Evolutionary conservation across 805 yeast species (phyloP), one percentile per base, ranked within the genome.

Genomic region (Candida sphagnicola): DNA sequence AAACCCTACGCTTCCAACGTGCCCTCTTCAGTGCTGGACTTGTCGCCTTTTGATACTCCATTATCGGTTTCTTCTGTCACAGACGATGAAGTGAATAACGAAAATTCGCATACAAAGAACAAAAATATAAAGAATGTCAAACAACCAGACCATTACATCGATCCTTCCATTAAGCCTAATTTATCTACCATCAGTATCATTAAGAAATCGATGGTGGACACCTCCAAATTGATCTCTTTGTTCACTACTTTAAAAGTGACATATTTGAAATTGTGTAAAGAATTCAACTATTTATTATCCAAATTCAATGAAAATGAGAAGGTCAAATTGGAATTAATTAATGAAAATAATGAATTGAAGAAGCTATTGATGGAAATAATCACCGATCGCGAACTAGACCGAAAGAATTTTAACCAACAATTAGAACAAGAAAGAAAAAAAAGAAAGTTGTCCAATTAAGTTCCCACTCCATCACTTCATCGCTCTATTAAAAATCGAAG

Each of bases 241-340:
- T 62, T 57, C 49, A 58, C 68, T 3, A 52, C 62, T 2, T 53
- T 63, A 35, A 59, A 59, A 37, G 48, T 57, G 3, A 62, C 69
- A 4, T 63, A 63, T 45, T 48, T 63, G 42, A 62, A 63, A 45
- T 56, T 63, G 36, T 63, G 69, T 46, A 61, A 59, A 38, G 69
- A 63, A 39, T 63, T 62, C 54, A 63, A 63, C 40, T 62, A 54
- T 41, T 45, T 63, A 15, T 51, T 63, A 43, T 46, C 50, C 25
- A 62, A 61, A 45, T 63, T 63, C 49, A 62, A 62, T 41, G 65
- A 62, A 35, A 63, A 62, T 43, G 69, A 63, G 47, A 44, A 46
- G 29, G 47, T 60, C 33, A 62, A 62, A 42, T 52, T 63, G 31
- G 59, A 57, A 41, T 47, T 63, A 40, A 62, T 62, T 39, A 54